Conservation (phyloP, 2,329 filamentous ascomycete species). For the Herpotrichia juniperi region DNA sequence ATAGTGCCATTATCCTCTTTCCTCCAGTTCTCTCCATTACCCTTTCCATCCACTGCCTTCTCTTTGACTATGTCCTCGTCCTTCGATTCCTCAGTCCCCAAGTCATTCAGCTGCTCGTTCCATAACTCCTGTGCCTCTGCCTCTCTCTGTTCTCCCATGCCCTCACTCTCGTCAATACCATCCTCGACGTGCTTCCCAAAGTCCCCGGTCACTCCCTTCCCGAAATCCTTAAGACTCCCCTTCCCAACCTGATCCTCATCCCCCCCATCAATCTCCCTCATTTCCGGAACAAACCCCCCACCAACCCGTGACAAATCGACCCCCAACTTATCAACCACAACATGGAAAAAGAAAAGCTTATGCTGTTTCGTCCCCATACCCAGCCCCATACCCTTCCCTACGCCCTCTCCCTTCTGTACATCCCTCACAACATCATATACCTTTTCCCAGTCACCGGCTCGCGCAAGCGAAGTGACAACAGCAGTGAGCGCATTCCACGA, state of each 20-base stretch:
- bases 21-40: neutral
- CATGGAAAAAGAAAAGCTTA: constrained; percentile 26
- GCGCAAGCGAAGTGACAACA: constrained; percentile 47
- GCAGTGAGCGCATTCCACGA: constrained; percentile 49
- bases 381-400: constrained; percentile 28
- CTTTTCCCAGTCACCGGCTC: constrained; percentile 41
- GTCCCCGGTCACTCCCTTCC: no score
- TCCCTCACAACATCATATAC: constrained; percentile 45
- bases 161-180: neutral
- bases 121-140: neutral
- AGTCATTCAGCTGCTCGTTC: neutral
- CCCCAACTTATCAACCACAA: constrained; percentile 2
- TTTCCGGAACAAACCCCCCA: no score
- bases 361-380: constrained; percentile 15
- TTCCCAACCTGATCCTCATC: no score
- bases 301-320: neutral
- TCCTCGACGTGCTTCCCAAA: no score
- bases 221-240: no score
- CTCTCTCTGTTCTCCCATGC: neutral
- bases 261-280: no score
- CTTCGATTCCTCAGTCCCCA: neutral
- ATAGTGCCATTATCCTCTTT: neutral
- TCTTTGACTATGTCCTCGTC: neutral
- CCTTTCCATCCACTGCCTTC: neutral
- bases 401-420: constrained; percentile 40